Percentiles rank a stretch among this genome's conserved stretches.
Conservation (phyloP, 208 protist genomes). For the Trypanosoma melophagium region DNA sequence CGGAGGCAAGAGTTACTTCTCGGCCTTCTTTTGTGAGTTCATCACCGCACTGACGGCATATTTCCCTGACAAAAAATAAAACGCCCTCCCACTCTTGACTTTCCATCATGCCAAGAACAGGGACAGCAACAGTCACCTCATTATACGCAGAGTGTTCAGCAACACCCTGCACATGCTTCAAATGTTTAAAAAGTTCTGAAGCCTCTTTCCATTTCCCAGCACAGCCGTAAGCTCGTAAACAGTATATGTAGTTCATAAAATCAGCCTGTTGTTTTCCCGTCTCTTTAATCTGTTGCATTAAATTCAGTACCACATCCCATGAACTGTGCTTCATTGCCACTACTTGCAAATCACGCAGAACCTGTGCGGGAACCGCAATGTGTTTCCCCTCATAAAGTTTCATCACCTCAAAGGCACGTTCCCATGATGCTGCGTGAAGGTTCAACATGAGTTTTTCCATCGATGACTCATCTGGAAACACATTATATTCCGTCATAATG, state of each 20-base stretch:
- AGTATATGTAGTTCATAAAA: constrained; percentile 82
- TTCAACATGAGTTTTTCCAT: constrained; percentile 60
- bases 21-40: constrained; percentile 24
- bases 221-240: constrained; percentile 60
- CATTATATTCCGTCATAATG: constrained; percentile 29
- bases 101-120: constrained; percentile 70
- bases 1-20: constrained; percentile 18
- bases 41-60: constrained; percentile 17
- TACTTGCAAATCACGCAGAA: constrained; percentile 70
- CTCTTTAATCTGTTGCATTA: constrained; percentile 40
- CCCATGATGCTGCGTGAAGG: constrained; percentile 62
- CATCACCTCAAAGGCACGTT: constrained; percentile 69
- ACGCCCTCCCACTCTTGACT: constrained; percentile 33
- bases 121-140: constrained; percentile 61
- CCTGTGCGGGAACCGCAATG: constrained; percentile 20
- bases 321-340: constrained; percentile 66
- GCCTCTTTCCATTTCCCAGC: constrained; percentile 39
- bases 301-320: constrained; percentile 53
- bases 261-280: constrained; percentile 30
- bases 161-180: constrained; percentile 17
- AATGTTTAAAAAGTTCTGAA: constrained; percentile 10
- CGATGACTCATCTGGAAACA: constrained; percentile 51
- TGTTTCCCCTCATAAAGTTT: constrained; percentile 24
- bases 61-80: constrained; percentile 25
- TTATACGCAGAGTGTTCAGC: constrained; percentile 45